These are phyloP conservation scores for Lodderomyces elongisporus DNA, from an alignment of 1,139 yeast species.

Conservation along the genomic window DNA sequence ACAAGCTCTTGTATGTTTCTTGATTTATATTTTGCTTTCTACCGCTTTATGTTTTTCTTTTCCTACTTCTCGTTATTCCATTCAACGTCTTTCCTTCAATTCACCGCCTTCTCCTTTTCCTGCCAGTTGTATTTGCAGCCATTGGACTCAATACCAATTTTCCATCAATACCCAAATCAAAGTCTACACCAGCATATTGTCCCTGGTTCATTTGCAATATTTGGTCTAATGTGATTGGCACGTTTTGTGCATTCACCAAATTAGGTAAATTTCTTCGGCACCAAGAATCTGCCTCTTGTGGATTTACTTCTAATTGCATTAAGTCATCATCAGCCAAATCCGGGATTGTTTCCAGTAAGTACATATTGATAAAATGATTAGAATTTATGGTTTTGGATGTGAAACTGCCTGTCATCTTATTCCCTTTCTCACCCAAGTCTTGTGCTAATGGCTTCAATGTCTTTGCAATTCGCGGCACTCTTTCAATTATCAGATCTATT, in stretches of 20 bases:
- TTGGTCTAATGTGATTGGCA: conserved; percentile 24
- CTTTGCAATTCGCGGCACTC: conserved; percentile 20
- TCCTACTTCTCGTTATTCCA: too few species aligned
- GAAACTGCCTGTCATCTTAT: neutral
- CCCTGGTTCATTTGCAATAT: conserved; percentile 9
- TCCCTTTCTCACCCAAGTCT: neutral
- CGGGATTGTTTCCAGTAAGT: conserved; percentile 29
- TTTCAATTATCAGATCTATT: conserved; percentile 19
- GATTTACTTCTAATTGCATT: conserved; percentile 31
- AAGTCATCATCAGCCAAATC: conserved; percentile 39
- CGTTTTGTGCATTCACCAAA: conserved; percentile 31
- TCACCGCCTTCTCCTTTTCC: conserved; percentile 10
- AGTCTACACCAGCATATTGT: conserved; percentile 12
- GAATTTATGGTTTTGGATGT: conserved; percentile 6
- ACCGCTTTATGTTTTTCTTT: conserved; percentile 3
- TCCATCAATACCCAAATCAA: conserved; percentile 11
- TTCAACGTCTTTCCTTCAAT: conserved; percentile 2
- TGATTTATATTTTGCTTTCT: conserved; percentile 4
- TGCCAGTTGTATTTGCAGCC: conserved; percentile 8
- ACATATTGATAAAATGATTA: conserved; percentile 14
- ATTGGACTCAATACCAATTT: conserved; percentile 6
- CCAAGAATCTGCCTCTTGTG: conserved; percentile 39
- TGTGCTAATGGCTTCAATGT: conserved; percentile 15
- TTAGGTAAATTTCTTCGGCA: conserved; percentile 32
- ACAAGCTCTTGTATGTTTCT: neutral